Conservation (phyloP, 2,329 filamentous ascomycete genomes). For the Fusarium sp. region DNA sequence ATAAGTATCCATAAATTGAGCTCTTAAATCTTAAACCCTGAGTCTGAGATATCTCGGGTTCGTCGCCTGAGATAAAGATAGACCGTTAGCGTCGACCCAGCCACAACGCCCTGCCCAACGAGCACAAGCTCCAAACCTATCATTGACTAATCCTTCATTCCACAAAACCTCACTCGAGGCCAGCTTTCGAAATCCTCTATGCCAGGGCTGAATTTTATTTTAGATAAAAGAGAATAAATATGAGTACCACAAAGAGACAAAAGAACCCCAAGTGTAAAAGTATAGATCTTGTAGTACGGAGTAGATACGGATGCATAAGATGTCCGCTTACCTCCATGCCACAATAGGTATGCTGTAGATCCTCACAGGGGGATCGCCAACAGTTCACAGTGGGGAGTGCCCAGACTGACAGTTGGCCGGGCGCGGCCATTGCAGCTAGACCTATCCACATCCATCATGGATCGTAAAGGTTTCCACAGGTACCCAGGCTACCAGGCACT, state of each 20-base stretch:
- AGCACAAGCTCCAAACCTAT: conserved; percentile 2
- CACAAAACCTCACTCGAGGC: conserved; percentile 24
- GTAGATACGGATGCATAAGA: not conserved
- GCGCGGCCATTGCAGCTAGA: not conserved
- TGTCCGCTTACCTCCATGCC: not conserved
- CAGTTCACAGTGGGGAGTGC: not conserved
- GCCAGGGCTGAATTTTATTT: not conserved
- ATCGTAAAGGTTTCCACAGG: too few species aligned
- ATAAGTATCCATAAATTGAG: conserved; percentile 19
- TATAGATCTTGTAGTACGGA: too few species aligned
- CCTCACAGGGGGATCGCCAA: conserved; percentile 30
- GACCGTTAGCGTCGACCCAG: conserved; percentile 40
- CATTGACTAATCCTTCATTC: conserved; percentile 25
- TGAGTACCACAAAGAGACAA: not conserved
- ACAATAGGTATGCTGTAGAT: conserved; percentile 29
- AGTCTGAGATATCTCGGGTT: not conserved
- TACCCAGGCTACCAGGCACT: not conserved
- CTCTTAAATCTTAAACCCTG: not conserved
- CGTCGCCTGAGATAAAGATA: conserved; percentile 42
- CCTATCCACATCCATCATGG: too few species aligned
- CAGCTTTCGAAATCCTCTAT: conserved; percentile 12
- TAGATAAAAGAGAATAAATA: not conserved
- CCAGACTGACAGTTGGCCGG: not conserved
- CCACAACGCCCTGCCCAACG: conserved; percentile 28
- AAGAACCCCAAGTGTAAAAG: too few species aligned